phyloP scores from a whole-genome alignment of 176 grass and related monocot genomes.

The Aechmea fasciata region DNA sequence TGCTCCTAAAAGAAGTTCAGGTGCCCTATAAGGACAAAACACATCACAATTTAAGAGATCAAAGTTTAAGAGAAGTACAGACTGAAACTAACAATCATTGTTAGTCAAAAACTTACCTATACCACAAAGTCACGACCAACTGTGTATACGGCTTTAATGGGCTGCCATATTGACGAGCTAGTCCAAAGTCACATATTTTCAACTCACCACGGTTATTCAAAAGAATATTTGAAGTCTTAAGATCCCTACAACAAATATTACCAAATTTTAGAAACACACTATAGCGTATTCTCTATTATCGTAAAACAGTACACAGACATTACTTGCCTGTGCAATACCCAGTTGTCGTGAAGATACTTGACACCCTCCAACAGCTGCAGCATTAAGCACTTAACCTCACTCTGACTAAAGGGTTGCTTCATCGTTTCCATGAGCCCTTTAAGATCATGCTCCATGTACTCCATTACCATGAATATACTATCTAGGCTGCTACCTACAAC shows the following conservation, averaged over 20 bases:
- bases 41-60: background rate
- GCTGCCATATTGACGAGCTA: slow-evolving; percentile 87
- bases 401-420: slow-evolving; percentile 86
- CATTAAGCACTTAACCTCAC: slow-evolving; percentile 96
- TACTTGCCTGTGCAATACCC: slow-evolving; percentile 83
- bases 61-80: background rate
- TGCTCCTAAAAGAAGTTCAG: slow-evolving; percentile 75
- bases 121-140: slow-evolving; percentile 93
- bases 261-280: slow-evolving; percentile 17
- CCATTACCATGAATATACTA: slow-evolving; percentile 98
- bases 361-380: slow-evolving; percentile 81
- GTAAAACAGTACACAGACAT: slow-evolving; percentile 10
- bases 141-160: slow-evolving; percentile 88
- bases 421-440: slow-evolving; percentile 90
- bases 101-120: slow-evolving; percentile 40
- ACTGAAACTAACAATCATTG: background rate
- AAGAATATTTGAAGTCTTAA: slow-evolving; percentile 93
- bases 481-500: slow-evolving; percentile 57
- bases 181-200: slow-evolving; percentile 97
- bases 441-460: slow-evolving; percentile 97
- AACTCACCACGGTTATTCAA: slow-evolving; percentile 87
- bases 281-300: slow-evolving; percentile 3
- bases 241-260: slow-evolving; percentile 41
- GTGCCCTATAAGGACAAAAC: slow-evolving; percentile 41
- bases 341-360: slow-evolving; percentile 94